These are phyloP conservation scores for Boletus bicolor DNA, from an alignment of 768 basidiomycete species.

Conservation along the genomic window DNA sequence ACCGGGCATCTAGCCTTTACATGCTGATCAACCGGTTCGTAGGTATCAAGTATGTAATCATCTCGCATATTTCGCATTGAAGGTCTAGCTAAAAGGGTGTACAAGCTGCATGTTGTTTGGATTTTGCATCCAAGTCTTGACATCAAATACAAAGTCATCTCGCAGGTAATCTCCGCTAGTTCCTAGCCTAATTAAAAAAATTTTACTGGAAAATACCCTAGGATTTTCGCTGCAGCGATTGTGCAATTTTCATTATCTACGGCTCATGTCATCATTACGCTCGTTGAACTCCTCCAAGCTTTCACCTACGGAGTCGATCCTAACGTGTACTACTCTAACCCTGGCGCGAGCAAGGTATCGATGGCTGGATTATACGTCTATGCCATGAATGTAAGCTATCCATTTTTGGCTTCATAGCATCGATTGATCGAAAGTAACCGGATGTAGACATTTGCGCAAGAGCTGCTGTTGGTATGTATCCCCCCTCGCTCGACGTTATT, in stretches of 20 bases:
- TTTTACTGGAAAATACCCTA: not conserved
- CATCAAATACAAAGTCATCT: constrained; percentile 1
- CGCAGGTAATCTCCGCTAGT: not conserved
- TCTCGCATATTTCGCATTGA: not conserved
- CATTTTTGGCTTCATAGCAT: no score
- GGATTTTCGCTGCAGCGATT: constrained; percentile 12
- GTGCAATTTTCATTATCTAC: constrained; percentile 17
- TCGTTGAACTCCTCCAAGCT: constrained; percentile 16
- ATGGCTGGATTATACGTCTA: no score
- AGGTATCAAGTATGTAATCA: constrained; percentile 12
- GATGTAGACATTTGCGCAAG: no score
- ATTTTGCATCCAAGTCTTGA: constrained; percentile 9
- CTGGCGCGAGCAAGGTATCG: not conserved
- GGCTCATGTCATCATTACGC: constrained; percentile 10
- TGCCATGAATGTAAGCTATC: no score
- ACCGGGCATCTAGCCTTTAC: not conserved
- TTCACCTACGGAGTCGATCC: constrained; percentile 5
- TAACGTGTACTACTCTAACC: constrained; percentile 8
- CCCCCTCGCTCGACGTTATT: no score
- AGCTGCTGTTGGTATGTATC: no score
- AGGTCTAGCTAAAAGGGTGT: not conserved
- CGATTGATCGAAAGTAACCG: no score
- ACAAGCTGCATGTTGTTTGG: constrained; percentile 14
- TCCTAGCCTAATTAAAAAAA: not conserved
- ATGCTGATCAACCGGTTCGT: not conserved